Evolutionary conservation across 305 asterid genomes (phyloP), one percentile per base, ranked within the genome.

Genomic region (Vinca major): DNA sequence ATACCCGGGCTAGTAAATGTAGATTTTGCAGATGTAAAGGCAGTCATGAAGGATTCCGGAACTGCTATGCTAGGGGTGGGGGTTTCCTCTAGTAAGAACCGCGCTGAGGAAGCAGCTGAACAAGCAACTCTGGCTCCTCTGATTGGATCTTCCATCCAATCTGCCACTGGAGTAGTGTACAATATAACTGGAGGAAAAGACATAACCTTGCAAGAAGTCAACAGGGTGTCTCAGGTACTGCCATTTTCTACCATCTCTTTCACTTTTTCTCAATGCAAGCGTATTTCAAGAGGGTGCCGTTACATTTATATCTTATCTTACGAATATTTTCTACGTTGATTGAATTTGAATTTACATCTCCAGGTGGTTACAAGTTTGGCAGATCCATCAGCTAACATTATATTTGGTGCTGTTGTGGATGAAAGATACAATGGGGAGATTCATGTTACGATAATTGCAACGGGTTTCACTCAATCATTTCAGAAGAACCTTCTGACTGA

Each of bases 51-150:
- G 81, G 86, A 92, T 68, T 92, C 98, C 50, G 97, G 98, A 44
- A 90, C 98, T 53, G 98, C 98, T 14, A 92, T 92, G 98, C 96
- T 90, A 45, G 97, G 98, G 33, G 97, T 90, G 41, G 98, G 98
- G 44, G 97, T 92, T 55, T 92, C 98, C 39, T 90, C 97, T 45
- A 90, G 98, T 82, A 92, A 90, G 82, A 88, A 90, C 75, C 95
- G 96, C n/a, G 96, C 97, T 69, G 97, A 88, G 75, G 97, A 90
- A 85, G 97, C 97, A 66, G 97, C 97, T 13, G 95, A 90, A 78
- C 95, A 90, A 69, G 97, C 97, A 73, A 90, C 97, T 67, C 78
- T 85, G 79, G 93, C 97, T 70, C 97, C 97, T 65, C 71, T 90
- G 64, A 86, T 90, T 53, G 97, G 95, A 41, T 86, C 96, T 3